Base-by-base conservation (phyloP, 1,284 basidiomycete species). In the Leucoagaricus sp. region DNA sequence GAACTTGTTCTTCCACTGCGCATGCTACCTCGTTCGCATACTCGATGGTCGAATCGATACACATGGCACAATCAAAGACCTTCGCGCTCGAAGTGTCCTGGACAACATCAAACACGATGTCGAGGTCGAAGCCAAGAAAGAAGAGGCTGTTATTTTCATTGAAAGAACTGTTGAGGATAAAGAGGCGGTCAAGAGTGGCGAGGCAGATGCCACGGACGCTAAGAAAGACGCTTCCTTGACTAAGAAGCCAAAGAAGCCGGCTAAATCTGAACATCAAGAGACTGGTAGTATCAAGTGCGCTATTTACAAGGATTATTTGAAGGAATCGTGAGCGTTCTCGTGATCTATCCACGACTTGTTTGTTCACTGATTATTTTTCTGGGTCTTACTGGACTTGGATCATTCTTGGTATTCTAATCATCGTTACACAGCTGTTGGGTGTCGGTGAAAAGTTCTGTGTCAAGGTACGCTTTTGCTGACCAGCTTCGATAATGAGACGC, bases 271-370 rank as follows among this genome's bases (percentile, higher is more conserved):
- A 66, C 85, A 87, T 62, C 75, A 91, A 19, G 85, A 89, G 41
- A 77, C 80, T 1, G 91, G 91, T 2, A 81, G 83, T 50, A 91
- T 94, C 33, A 91, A 92, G 65, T 90, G 87, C 87, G 67, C 71
- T 1, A 86, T 93, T 44, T 94, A 94, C 68, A 85, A 86, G 60
- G 86, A 83, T 12, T 94, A 94, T 68, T 75, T 94, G 57, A 78
- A 81, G 63, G 86, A 86, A 41, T 87, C 85, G 84, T 86, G 58
- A 44, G 68, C 68, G 5, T 38, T 54, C 44, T 46, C 61, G 63
- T 31, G 55, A 13, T 41, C 42, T 31, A 21, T 38, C 29, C 7
- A 9, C 23, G 12, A 17, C 41, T 29, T 17, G 8, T 13, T 19
- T 40, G n/a, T n/a, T n/a, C n/a, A n/a, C 5, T 33, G 21, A 48